Percentiles rank a stretch among this genome's conserved stretches.
phyloP scores from a whole-genome alignment of 2,329 filamentous ascomycete genomes.

The Stagonosporopsis cucurbitacearum region DNA sequence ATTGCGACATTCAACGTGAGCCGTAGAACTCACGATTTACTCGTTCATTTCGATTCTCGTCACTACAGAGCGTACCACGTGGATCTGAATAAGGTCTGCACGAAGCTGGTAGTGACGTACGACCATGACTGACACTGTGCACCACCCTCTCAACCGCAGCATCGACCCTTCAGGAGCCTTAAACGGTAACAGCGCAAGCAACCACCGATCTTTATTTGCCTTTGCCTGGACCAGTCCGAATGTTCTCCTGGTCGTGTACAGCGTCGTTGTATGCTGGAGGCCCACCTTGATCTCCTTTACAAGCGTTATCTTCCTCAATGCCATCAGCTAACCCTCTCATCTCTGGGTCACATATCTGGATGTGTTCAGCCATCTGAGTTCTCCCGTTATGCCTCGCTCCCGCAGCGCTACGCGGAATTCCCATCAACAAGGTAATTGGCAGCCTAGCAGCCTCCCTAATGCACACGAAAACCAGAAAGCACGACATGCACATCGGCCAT shows the following conservation, averaged over 20 bases:
- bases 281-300: background rate
- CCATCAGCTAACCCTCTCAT: slow-evolving; percentile 16
- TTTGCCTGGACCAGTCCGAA: background rate
- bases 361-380: slow-evolving; percentile 1
- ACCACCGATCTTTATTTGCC: background rate
- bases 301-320: slow-evolving; percentile 16
- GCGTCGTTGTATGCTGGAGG: slow-evolving; percentile 14
- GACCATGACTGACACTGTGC: background rate
- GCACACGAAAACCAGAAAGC: slow-evolving; percentile 3
- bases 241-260: background rate
- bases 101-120: background rate
- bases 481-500: slow-evolving; percentile 21
- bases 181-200: background rate
- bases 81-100: background rate
- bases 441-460: slow-evolving; percentile 1
- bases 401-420: background rate
- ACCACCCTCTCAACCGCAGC: background rate
- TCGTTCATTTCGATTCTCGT: background rate
- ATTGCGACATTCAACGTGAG: slow-evolving; percentile 22
- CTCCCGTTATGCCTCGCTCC: too few species aligned
- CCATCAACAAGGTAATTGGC: slow-evolving; percentile 20
- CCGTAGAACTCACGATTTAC: slow-evolving; percentile 1
- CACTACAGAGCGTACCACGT: background rate
- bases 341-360: slow-evolving; percentile 25
- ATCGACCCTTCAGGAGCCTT: background rate